These are phyloP conservation scores for Debaryomyces sp. DNA, from an alignment of 1,139 yeast species.

Conservation along the genomic window DNA sequence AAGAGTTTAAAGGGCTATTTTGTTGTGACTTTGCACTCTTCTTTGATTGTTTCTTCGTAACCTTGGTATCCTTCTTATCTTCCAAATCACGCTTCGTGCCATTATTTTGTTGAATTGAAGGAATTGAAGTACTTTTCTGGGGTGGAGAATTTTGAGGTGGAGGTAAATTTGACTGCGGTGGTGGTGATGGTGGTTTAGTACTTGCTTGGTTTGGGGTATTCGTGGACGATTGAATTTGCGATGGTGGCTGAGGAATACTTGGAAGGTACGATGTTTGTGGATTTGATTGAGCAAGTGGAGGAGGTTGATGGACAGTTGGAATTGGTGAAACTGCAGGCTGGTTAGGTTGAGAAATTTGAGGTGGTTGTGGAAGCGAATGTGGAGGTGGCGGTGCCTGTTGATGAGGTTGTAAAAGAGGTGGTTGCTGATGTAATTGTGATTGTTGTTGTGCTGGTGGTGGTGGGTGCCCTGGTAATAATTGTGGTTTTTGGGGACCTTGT, in stretches of 20 bases:
- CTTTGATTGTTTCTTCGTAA: constrained; percentile 12
- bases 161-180: constrained; percentile 11
- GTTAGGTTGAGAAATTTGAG: constrained; percentile 13
- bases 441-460: constrained; percentile 32
- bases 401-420: constrained; percentile 16
- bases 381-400: constrained; percentile 18
- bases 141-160: constrained; percentile 9
- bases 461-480: constrained; percentile 18
- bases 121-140: constrained; percentile 5
- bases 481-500: constrained; percentile 20
- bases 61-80: constrained; percentile 31
- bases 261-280: constrained; percentile 9
- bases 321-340: constrained; percentile 13
- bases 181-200: constrained; percentile 15
- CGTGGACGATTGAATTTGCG: constrained; percentile 9
- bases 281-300: constrained; percentile 1
- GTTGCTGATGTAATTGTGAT: constrained; percentile 9
- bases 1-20: constrained; percentile 17
- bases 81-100: constrained; percentile 40
- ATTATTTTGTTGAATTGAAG: constrained; percentile 10
- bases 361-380: constrained; percentile 21
- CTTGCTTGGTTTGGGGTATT: constrained; percentile 10
- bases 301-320: constrained; percentile 14
- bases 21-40: constrained; percentile 21
- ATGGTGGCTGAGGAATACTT: constrained; percentile 13